These are phyloP conservation scores for Termitomyces sp. DNA, from an alignment of 768 basidiomycete species.

Conservation along the genomic window DNA sequence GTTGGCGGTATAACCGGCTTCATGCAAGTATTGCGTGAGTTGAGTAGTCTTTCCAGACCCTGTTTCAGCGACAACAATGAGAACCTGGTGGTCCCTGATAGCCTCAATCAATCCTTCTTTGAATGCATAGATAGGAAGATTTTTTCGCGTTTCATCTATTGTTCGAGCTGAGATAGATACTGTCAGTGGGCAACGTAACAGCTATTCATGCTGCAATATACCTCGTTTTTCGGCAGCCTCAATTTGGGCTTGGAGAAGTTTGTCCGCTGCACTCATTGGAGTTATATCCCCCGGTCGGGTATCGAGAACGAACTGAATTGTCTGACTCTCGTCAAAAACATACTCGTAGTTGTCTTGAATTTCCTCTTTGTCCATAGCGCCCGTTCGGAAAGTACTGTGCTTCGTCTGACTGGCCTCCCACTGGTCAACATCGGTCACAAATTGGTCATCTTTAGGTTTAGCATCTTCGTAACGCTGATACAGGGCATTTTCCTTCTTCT, in stretches of 20 bases:
- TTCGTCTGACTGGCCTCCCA: conserved; percentile 93
- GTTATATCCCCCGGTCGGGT: conserved; percentile 58
- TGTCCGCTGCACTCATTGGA: conserved; percentile 76
- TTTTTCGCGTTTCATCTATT: conserved; percentile 93
- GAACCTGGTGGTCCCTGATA: conserved; percentile 85
- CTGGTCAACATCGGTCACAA: conserved; percentile 94
- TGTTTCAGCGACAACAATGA: conserved; percentile 97
- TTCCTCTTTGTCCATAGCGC: conserved; percentile 86
- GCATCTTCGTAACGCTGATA: conserved; percentile 95
- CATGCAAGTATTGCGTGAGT: conserved; percentile 95
- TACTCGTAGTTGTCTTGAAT: conserved; percentile 88
- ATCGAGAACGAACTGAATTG: conserved; percentile 93
- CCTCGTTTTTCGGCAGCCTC: conserved; percentile 89
- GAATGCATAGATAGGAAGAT: conserved; percentile 85
- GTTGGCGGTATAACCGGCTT: conserved; percentile 87
- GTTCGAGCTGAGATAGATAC: conserved; percentile 52
- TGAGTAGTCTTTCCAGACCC: conserved; percentile 99
- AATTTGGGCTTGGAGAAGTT: conserved; percentile 78
- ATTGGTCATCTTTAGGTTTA: conserved; percentile 87
- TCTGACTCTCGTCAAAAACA: conserved; percentile 97
- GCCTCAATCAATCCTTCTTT: conserved; percentile 87
- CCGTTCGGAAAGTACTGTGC: conserved; percentile 84
- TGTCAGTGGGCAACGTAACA: background rate
- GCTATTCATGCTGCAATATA: conserved; percentile 29
- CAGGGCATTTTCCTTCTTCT: conserved; percentile 88